Base-by-base conservation (phyloP, 2,329 filamentous ascomycete genomes). In the Pseudogymnoascus sp. region DNA sequence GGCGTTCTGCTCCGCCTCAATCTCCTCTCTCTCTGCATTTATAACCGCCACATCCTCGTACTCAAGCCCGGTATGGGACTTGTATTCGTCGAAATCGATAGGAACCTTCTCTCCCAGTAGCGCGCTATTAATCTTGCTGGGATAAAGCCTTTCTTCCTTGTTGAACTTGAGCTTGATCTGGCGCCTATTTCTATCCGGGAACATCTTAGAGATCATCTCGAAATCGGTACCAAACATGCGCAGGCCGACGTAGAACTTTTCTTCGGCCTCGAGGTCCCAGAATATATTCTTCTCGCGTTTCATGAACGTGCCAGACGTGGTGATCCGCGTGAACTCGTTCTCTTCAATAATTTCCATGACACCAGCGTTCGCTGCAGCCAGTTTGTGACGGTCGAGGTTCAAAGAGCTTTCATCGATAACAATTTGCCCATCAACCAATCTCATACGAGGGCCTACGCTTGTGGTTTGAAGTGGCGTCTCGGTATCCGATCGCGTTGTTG, bases 131-230 rank as follows among this genome's bases (percentile, higher is more conserved):
- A 95, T 80, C 64, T 83, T 81, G 2, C 76, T 74, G 0, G 88
- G 85, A 65, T 87, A 81, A 60, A 83, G 77, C 35, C 84, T 80
- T 74, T 94, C 90, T 74, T 94, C 90, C 63, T 87, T 86, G 68
- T 87, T 89, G 75, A 90, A 94, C 72, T 94, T 94, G 65, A 87
- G 81, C 76, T 93, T 93, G 74, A 94, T 81, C 71, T 89, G 85
- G 33, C 86, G 82, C 16, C 90, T 81, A 63, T 83, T 88, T 69
- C 87, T 86, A 65, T 83, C 81, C 1, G 85, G 83, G 69, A 95
- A 92, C 81, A 92, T 85, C 67, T 84, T 83, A 63, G 83, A 81
- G 67, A 95, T 92, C 74, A 90, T 89, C 71, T 87, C 82, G 70
- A 94, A 95, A 71, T 93, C 89, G 1, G 89, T 93, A 61, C 90